These are phyloP conservation scores for Strobilomyces echinocephalus DNA, from an alignment of 768 basidiomycete genomes.

Conservation along the genomic window DNA sequence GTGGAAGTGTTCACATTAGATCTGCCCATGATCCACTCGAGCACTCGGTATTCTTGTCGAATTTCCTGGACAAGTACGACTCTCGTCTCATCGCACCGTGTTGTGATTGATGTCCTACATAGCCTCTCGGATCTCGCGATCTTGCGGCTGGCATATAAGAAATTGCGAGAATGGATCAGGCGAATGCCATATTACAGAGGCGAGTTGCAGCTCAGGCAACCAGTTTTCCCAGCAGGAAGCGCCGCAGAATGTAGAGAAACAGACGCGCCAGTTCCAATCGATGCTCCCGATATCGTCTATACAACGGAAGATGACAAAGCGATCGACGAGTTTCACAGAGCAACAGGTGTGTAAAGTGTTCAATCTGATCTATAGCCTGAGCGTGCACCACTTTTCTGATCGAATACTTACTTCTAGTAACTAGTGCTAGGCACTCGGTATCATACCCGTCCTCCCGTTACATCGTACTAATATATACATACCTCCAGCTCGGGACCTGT, in stretches of 20 bases:
- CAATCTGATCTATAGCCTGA: neutral
- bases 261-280: constrained; percentile 19
- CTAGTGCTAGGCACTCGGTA: constrained; percentile 34
- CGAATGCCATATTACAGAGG: constrained; percentile 41
- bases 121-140: constrained; percentile 27
- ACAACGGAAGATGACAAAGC: constrained; percentile 33
- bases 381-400: neutral
- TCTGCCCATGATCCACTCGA: constrained; percentile 39
- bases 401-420: constrained; percentile 12
- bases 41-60: constrained; percentile 40
- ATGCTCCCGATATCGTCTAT: constrained; percentile 30
- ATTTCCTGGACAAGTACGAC: constrained; percentile 41
- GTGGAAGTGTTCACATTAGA: constrained; percentile 45
- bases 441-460: neutral
- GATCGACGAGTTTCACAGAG: constrained; percentile 27
- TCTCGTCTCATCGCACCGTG: neutral
- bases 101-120: neutral
- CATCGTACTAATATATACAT: neutral
- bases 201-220: constrained; percentile 22
- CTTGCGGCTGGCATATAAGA: constrained; percentile 27
- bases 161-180: constrained; percentile 25
- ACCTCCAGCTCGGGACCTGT: constrained; percentile 53
- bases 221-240: constrained; percentile 19
- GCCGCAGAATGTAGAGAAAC: constrained; percentile 22
- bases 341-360: constrained; percentile 9